These are phyloP conservation scores for Cryptosporidium baileyi DNA, from an alignment of 169 alveolate species.

Conservation along the genomic window DNA sequence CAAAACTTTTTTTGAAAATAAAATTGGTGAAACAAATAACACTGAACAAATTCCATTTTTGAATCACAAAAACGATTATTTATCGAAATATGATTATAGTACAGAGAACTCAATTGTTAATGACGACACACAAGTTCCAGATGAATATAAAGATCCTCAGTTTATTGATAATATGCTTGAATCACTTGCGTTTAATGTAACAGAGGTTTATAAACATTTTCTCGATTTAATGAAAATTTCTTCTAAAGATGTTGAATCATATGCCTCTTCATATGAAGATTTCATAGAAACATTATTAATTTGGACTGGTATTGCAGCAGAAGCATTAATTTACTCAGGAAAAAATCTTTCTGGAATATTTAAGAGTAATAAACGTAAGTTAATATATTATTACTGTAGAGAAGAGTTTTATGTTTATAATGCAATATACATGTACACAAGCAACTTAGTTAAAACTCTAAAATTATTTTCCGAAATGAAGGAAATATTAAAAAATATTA, in stretches of 20 bases:
- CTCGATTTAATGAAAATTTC: background rate
- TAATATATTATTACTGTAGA: slow-evolving; percentile 2
- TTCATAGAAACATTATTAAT: background rate
- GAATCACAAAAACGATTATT: too few species aligned
- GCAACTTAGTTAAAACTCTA: background rate
- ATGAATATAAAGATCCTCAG: slow-evolving; percentile 13
- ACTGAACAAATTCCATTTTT: too few species aligned
- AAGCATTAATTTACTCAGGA: slow-evolving; percentile 29
- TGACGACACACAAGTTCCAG: background rate
- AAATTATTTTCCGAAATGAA: background rate
- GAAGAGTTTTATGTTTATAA: slow-evolving; percentile 43
- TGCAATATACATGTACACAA: slow-evolving; percentile 24
- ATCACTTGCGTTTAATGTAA: slow-evolving; percentile 4
- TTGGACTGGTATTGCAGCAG: slow-evolving; percentile 58
- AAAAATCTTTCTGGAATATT: background rate
- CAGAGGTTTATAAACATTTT: slow-evolving; percentile 11
- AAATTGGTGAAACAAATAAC: too few species aligned
- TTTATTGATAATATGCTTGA: slow-evolving; percentile 24
- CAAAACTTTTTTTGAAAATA: too few species aligned
- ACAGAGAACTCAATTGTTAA: too few species aligned
- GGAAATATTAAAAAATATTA: background rate
- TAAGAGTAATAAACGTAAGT: background rate
- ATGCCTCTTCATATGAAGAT: background rate
- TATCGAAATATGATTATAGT: too few species aligned
- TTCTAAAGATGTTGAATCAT: background rate